phyloP scores from a whole-genome alignment of 2,329 filamentous ascomycete species.

The Stemphylium beticola region DNA sequence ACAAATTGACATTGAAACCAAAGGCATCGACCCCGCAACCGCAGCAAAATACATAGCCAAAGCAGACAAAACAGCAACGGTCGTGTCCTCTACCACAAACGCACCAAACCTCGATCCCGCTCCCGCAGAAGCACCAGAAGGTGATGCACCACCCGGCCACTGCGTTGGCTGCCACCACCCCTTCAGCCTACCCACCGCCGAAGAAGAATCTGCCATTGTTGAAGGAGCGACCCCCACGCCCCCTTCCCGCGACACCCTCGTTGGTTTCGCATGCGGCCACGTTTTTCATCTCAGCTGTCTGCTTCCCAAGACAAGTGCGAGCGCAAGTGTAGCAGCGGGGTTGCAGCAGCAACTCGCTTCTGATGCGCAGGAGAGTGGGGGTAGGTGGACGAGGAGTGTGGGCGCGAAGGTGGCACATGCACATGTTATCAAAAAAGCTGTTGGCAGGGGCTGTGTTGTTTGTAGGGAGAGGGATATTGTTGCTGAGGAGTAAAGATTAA shows the following conservation, averaged over 20 bases:
- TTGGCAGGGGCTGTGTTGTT: constrained; percentile 52
- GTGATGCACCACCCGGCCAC: constrained; percentile 42
- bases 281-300: constrained; percentile 80
- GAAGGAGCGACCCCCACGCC: constrained; percentile 34
- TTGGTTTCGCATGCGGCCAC: constrained; percentile 83
- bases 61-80: constrained; percentile 31
- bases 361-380: constrained; percentile 53
- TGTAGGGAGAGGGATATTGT: constrained; percentile 39
- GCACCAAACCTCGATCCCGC: constrained; percentile 33
- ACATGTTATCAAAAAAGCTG: constrained; percentile 87
- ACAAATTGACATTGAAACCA: constrained; percentile 37
- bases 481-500: constrained; percentile 14
- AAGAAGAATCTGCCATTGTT: constrained; percentile 34
- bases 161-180: constrained; percentile 43
- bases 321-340: constrained; percentile 51
- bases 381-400: constrained; percentile 67
- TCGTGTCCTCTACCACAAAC: constrained; percentile 25
- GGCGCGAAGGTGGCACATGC: constrained; percentile 63
- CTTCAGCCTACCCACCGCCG: constrained; percentile 39
- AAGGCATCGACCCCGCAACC: constrained; percentile 35
- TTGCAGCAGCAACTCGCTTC: constrained; percentile 51
- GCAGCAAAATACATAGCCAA: constrained; percentile 29
- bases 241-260: constrained; percentile 65
- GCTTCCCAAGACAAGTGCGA: constrained; percentile 54
- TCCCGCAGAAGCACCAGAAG: constrained; percentile 22